Evolutionary conservation across 305 asterid species (phyloP), one percentile per base, ranked within the genome.

Genomic region (Fraxinus baroniana): DNA sequence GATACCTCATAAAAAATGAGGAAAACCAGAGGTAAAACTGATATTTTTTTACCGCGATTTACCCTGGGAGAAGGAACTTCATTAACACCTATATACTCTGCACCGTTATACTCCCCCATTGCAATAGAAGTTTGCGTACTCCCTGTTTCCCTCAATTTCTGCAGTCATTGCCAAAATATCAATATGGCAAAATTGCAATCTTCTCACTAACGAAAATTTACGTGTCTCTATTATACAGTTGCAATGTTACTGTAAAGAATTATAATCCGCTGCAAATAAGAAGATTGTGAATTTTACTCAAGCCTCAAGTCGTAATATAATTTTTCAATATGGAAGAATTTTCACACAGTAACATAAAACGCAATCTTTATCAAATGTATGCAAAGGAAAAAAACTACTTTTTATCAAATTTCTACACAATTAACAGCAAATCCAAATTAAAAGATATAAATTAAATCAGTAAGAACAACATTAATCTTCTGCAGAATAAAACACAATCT

Each of bases 1-100:
- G 98, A 94, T 5, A 94, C 98, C 88, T 92, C 98, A 73, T 92
- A 95, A 80, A 95, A 95, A 22, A 93, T 95, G 84, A 95, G 89
- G 86, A 94, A 93, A 80, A 94, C 85, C 76, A 95, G 92, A 36
- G 98, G 98, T 74, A 94, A 52, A 33, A 92, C 28, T 0, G 94
- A 86, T 49, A 95, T 78, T 86, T 91, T 95, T 81, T 74, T 84
- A 7, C 74, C 83, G 32, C 86, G 92, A 30, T 75, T 81, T 80
- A 30, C 60, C 80, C 83, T 71, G 44, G 94, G 88, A 28, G 91
- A 77, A 49, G 89, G 85, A 7, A 60, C 41, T 44, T 85, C 85
- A 36, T 81, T 83, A n/a, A 90, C 87, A 39, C 80, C 93, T 41
- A 87, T 79, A 77, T 90, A 89, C 10, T 86, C 84, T 80, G 81